phyloP scores from a whole-genome alignment of 2,329 filamentous ascomycete species.

The Aplosporella prunicola region DNA sequence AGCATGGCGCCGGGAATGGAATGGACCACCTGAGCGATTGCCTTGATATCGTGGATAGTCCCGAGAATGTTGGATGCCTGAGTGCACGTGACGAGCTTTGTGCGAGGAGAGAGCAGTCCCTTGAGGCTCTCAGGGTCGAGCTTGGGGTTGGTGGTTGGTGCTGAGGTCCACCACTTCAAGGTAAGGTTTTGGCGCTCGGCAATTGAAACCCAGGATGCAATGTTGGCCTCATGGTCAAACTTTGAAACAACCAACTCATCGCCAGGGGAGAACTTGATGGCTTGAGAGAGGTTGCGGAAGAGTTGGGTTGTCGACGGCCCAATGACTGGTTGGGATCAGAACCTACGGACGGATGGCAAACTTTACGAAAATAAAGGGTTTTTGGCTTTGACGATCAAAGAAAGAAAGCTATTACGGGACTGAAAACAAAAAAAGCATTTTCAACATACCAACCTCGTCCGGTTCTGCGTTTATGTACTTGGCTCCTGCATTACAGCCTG shows the following conservation, averaged over 20 bases:
- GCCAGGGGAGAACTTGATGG: conserved; percentile 29
- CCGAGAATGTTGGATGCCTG: conserved; percentile 68
- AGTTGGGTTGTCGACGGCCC: conserved; percentile 69
- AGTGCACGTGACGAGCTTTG: conserved; percentile 62
- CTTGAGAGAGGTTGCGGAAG: conserved; percentile 53
- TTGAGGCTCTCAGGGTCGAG: conserved; percentile 50
- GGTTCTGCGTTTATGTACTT: conserved; percentile 58
- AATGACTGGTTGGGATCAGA: conserved; percentile 54
- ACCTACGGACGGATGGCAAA: background rate
- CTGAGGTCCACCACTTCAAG: conserved; percentile 59
- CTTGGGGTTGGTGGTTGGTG: conserved; percentile 40
- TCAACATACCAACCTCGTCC: conserved; percentile 51
- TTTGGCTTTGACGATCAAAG: background rate
- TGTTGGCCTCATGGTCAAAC: conserved; percentile 71
- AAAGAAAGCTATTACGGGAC: background rate
- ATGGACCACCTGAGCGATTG: conserved; percentile 47
- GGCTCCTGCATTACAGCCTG: conserved; percentile 56
- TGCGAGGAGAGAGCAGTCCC: conserved; percentile 51
- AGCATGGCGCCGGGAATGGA: conserved; percentile 48
- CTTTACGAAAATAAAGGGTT: background rate
- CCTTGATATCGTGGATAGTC: conserved; percentile 54
- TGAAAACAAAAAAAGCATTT: conserved; percentile 14
- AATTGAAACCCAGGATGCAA: conserved; percentile 62
- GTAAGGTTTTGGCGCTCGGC: conserved; percentile 51
- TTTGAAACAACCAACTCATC: conserved; percentile 62